These are phyloP conservation scores for Xylaria sp. DNA, from an alignment of 495 filamentous ascomycete genomes.

Conservation along the genomic window DNA sequence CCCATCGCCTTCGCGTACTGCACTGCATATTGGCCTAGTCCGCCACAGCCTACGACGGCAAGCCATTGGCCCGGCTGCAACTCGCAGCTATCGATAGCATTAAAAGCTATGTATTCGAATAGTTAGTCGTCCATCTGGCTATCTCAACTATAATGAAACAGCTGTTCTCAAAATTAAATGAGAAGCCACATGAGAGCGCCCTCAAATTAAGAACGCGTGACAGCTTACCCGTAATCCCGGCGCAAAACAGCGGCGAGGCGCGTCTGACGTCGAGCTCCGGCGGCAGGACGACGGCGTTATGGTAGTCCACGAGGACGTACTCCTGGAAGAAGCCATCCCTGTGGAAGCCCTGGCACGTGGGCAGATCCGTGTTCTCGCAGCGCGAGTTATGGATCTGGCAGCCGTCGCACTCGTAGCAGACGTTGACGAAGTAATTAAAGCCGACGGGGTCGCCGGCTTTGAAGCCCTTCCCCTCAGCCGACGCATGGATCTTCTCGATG, in stretches of 20 bases:
- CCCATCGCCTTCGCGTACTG: constrained; percentile 74
- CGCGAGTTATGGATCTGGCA: constrained; percentile 48
- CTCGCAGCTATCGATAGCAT: constrained; percentile 48
- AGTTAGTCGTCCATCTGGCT: not conserved
- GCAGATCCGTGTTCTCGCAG: constrained; percentile 43
- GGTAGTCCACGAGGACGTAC: constrained; percentile 47
- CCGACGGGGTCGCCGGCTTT: constrained; percentile 46
- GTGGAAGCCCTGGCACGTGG: constrained; percentile 44
- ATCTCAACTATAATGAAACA: not conserved
- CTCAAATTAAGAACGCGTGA: not conserved
- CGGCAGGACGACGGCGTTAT: constrained; percentile 45
- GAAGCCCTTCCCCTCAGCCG: constrained; percentile 47
- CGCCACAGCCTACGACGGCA: constrained; percentile 69
- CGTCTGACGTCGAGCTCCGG: constrained; percentile 41
- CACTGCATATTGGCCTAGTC: constrained; percentile 64
- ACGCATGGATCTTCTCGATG: constrained; percentile 43
- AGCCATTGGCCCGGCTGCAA: constrained; percentile 49
- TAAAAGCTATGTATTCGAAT: constrained; percentile 38
- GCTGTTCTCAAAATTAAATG: not conserved
- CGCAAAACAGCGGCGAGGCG: constrained; percentile 47
- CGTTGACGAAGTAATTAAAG: constrained; percentile 46
- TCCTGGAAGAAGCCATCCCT: constrained; percentile 50
- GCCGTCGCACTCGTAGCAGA: constrained; percentile 49
- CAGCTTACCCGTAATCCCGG: constrained; percentile 43
- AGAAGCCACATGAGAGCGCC: not conserved